Evolutionary conservation across 176 grass and related monocot species (phyloP), one percentile per base, ranked within the genome.

Genomic region (Hyparrhenia diplandra): DNA sequence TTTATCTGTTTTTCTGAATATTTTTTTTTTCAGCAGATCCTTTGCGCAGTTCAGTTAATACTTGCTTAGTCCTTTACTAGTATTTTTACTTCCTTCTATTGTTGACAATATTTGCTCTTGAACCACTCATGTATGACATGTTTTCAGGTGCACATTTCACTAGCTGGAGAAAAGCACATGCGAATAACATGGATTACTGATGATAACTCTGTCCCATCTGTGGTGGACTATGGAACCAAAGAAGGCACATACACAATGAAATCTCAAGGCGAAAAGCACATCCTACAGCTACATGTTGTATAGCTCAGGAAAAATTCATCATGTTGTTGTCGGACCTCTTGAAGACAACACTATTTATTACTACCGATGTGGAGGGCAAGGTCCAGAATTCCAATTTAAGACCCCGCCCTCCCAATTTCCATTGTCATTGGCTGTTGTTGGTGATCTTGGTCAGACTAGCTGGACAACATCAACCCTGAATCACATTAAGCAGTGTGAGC

Each of bases 81-180:
- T 58, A 9, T 62, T 10, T 32, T 68, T 75, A 16, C 43, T 77
- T 21, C 18, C 2, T 78, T 75, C 18, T 32, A 45, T 25, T 76
- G 7, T 81, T 40, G 32, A 64, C 8, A 51, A 1, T 60, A 74
- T 80, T 41, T 84, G 4, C 29, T 74, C 37, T 49, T 43, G 54
- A 59, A 59, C 31, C 1, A 41, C 54, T 64, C 52, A 1, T 63
- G 35, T 39, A 59, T 32, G 32, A 32, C 61, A 66, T 81, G 39
- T 90, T 70, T 88, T 35, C 86, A 98, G 95, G 95, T 98, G 30
- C 95, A 95, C 74, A 89, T 98, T 73, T 98, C 95, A 60, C 82
- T 98, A 82, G 93, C 92, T 30, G 92, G 92, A 67, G 90, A 86
- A 84, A 93, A 95, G 30, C 90, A 83, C 47, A 95, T 98, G 88